A percentile compares a stretch with the other conserved stretches of the same genome.
Conservation (phyloP, 2,329 filamentous ascomycete genomes). For the Aspergillus pseudotamarii region DNA sequence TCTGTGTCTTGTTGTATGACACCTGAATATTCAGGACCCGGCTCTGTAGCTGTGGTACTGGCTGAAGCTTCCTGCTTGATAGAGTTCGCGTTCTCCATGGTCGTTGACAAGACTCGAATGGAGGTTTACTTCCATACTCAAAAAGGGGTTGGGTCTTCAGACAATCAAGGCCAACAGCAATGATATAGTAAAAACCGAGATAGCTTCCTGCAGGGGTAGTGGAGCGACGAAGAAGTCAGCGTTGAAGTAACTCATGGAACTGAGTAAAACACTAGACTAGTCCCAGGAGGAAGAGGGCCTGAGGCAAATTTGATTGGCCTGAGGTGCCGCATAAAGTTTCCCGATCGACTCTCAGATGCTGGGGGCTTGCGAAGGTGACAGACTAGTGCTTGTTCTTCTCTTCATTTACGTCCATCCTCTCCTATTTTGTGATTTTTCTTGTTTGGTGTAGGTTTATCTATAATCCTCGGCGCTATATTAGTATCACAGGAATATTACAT, state of each 20-base stretch:
- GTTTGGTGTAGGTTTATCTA: neutral
- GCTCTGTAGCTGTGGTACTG: conserved; percentile 8
- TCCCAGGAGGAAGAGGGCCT: neutral
- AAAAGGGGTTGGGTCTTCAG: neutral
- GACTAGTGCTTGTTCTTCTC: neutral
- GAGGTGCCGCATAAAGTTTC: conserved; percentile 3
- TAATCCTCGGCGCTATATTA: neutral
- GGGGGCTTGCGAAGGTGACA: too few species aligned
- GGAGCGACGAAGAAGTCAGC: neutral
- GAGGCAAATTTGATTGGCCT: conserved; percentile 2
- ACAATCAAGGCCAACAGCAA: neutral
- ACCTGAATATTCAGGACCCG: conserved; percentile 7
- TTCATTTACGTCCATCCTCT: neutral
- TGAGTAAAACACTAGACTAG: neutral
- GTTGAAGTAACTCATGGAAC: neutral
- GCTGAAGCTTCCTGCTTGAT: conserved; percentile 5
- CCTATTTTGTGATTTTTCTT: neutral
- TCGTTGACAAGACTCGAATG: neutral
- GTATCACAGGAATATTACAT: neutral
- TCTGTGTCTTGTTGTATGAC: conserved; percentile 5
- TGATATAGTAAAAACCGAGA: neutral
- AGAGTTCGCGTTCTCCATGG: conserved; percentile 18
- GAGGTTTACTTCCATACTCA: conserved; percentile 20
- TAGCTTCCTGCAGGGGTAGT: neutral
- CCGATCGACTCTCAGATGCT: neutral